phyloP scores from a whole-genome alignment of 345 rosid species.

The Lumnitzera littorea region DNA sequence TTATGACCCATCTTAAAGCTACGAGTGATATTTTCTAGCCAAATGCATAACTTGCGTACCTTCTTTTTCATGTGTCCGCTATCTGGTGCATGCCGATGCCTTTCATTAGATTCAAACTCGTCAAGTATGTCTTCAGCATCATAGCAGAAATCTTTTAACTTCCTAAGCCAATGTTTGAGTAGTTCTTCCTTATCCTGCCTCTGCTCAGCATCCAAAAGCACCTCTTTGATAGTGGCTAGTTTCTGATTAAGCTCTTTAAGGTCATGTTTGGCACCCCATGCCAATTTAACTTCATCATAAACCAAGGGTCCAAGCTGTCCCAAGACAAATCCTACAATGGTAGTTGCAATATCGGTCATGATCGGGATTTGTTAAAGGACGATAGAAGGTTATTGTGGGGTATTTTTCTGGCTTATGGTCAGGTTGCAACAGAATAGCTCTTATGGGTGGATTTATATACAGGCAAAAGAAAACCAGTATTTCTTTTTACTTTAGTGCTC shows the following conservation, averaged over 20 bases:
- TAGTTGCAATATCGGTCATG: conserved; percentile 5
- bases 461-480: no score
- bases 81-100: background rate
- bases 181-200: background rate
- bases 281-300: conserved; percentile 2
- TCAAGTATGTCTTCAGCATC: conserved; percentile 18
- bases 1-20: conserved; percentile 6
- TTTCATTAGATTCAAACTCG: conserved; percentile 8
- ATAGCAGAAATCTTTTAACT: conserved; percentile 10
- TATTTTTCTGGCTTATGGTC: no score
- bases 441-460: no score
- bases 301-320: background rate
- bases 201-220: conserved; percentile 17
- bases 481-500: no score
- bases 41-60: conserved; percentile 6
- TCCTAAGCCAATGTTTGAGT: conserved; percentile 7
- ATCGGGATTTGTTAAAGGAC: background rate
- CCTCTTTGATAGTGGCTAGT: background rate
- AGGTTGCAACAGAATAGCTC: no score
- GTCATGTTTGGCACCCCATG: conserved; percentile 7
- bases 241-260: conserved; percentile 1
- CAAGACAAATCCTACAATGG: conserved; percentile 2
- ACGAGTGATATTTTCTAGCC: background rate
- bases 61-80: conserved; percentile 2
- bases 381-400: no score